Base-by-base conservation (phyloP, 768 basidiomycete genomes). In the Baorangia bicolor region DNA sequence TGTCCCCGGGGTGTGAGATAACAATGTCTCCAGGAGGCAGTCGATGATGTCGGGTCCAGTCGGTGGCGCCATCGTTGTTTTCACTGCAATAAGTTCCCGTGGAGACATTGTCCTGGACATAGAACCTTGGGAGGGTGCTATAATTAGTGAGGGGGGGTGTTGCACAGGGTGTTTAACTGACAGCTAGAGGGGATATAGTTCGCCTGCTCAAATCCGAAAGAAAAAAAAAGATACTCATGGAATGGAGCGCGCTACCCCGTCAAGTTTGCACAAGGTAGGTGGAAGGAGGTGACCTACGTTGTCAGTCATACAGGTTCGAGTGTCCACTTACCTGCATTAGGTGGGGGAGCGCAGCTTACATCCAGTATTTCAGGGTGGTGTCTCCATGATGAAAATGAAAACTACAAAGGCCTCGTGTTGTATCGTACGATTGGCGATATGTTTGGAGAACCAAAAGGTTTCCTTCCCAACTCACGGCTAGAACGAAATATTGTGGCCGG, bases 51-150 rank as follows among this genome's bases (percentile, higher is more conserved):
- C 25, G 5, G 5, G 4, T 13, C 21, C 35, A 31, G n/a, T 34
- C 21, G 9, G 30, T 31, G 37, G 35, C n/a, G 16, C 25, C 11
- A 30, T 41, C 37, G 2, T 48, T 27, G 21, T 50, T 33, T 53
- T 41, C 25, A 21, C 18, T 16, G 20, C 37, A 45, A 45, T 23
- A 16, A 40, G 44, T 35, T 40, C n/a, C 40, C 46, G 20, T 52
- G 47, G 60, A 33, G 42, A 60, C 34, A 7, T 56, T 49, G 37
- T 61, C 14, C 49, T 39, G n/a, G 35, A 49, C 31, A 34, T 43
- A 30, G 21, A 34, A 33, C 10, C 7, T 34, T 35, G 31, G 21
- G 27, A 39, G 20, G 13, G 16, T 31, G 21, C 30, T 33, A 52
- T 37, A 27, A 35, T 51, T 51, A 59, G 21, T 2, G 27, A 33